Evolutionary conservation across 352 stramenopile genomes (phyloP), one percentile per base, ranked within the genome.

Genomic region (Phytophthora brassicae): DNA sequence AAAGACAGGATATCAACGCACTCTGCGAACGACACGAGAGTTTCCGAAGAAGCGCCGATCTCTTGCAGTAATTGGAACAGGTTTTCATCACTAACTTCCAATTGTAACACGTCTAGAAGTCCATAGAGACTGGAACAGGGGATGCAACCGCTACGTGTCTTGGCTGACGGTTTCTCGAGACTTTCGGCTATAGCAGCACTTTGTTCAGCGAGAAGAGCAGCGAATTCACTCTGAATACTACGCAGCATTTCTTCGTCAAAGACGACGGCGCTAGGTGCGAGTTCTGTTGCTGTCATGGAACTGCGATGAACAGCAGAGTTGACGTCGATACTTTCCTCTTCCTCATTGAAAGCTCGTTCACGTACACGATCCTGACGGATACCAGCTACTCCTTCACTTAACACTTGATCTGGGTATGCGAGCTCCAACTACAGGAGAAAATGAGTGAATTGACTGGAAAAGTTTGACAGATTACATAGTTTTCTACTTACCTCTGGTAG

Each of bases 1-100:
- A 94, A 58, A 28, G 84, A 90, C 35, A 95, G 52, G 41, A 96
- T 93, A 60, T 96, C 88, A 26, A 92, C 83, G 63, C 88, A 93
- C 66, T 96, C 88, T 28, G 82, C 81, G 53, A 96, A 90, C 24
- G 81, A 88, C 33, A 96, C 86, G 23, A 78, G 68, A 14, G 88
- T 92, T 50, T 87, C 75, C 3, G 57, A 36, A 2, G 73, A 68
- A n/a, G 82, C 86, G 49, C 84, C 80, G 43, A 96, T 75, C 69
- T 96, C 84, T 20, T 82, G 56, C 35, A 95, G 60, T 9, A 95
- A 77, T 16, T 72, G 66, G 14, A 68, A 13, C n/a, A 92, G 43
- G 49, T 88, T 64, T 0, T 60, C 60, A 22, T 76, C 76, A 5
- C 67, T 55, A 7, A 90, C 60, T 19, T 59, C 38, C 3, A 86